phyloP scores from a whole-genome alignment of 2,329 filamentous ascomycete genomes.

The Cladorrhinum sp. region DNA sequence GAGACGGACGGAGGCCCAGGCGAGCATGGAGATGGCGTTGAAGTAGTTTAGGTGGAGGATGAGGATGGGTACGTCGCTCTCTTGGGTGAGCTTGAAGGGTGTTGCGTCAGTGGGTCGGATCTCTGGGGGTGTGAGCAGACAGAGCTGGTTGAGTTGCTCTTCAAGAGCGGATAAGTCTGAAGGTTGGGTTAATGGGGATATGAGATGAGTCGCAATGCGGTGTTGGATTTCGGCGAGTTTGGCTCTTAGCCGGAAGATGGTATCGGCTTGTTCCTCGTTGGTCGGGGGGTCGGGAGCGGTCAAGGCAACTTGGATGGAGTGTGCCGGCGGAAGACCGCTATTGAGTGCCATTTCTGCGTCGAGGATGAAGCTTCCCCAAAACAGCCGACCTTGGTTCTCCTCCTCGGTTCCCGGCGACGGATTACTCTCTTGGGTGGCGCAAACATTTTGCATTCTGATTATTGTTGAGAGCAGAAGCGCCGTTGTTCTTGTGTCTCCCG shows the following conservation, averaged over 20 bases:
- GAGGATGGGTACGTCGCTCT: neutral
- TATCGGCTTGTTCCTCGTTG: too few relatives aligned
- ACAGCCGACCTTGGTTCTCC: slow-evolving; percentile 1
- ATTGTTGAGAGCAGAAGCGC: neutral
- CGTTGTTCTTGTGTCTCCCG: neutral
- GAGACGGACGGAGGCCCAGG: slow-evolving; percentile 9
- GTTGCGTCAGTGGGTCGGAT: neutral
- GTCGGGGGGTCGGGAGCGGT: neutral
- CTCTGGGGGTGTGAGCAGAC: neutral
- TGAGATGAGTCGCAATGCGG: neutral
- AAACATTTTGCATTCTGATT: neutral
- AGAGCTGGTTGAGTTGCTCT: neutral
- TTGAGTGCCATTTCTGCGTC: neutral
- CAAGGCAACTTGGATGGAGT: neutral
- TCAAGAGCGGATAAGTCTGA: neutral
- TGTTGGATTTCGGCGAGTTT: neutral
- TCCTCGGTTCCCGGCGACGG: neutral
- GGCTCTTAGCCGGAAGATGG: neutral
- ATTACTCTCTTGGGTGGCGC: neutral
- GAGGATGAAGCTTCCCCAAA: slow-evolving; percentile 4
- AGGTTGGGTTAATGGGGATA: neutral
- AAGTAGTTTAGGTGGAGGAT: slow-evolving; percentile 10
- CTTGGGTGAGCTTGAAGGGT: neutral
- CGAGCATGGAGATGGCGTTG: slow-evolving; percentile 2
- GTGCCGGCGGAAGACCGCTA: neutral